Base-by-base conservation (phyloP, 164 flowering plant genomes). In the Chimonanthus praecox region DNA sequence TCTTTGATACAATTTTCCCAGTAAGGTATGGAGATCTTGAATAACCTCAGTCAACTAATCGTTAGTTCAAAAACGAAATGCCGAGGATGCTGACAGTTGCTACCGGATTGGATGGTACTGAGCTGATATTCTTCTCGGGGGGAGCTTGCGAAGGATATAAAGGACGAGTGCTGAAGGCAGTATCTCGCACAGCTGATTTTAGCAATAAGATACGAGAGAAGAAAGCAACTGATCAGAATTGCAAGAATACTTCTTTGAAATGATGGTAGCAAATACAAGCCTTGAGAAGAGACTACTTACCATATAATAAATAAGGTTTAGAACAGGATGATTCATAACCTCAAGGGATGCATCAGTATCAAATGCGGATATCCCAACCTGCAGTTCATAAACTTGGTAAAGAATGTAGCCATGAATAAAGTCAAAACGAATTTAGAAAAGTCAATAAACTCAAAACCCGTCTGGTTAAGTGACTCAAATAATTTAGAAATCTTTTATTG, bases 151-250 rank as follows among this genome's bases (percentile, higher is more conserved):
- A 76, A 92, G 80, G 80, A 94, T 91, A 88, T 77, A 92, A 49
- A 94, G 92, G 73, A 94, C 98, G 4, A 94, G 88, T 16, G 97
- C 97, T 8, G 98, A 94, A 61, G 98, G 97, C 48, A 94, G 84
- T 71, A 94, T 86, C 86, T 94, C 98, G 61, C 86, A 87, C 70
- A 90, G 78, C 98, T 94, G 89, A 74, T 79, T 73, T 65, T 64
- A 7, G 44, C 1, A 71, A 68, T 68, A 68, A 16, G 47, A 47
- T 47, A 18, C 48, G n/a, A 7, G 3, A 48, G 51, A 65, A 45
- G 15, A 65, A 65, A 9, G 33, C 1, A 33, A 33, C 33, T 33
- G 33, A 33, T 33, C 33, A 33, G 33, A 33, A 33, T 33, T 33
- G 33, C 0, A 33, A 33, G 33, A 33, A 33, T 33, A 33, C 33